These are phyloP conservation scores for Kazachstania kunashirensis DNA, from an alignment of 805 yeast species.

Conservation along the genomic window DNA sequence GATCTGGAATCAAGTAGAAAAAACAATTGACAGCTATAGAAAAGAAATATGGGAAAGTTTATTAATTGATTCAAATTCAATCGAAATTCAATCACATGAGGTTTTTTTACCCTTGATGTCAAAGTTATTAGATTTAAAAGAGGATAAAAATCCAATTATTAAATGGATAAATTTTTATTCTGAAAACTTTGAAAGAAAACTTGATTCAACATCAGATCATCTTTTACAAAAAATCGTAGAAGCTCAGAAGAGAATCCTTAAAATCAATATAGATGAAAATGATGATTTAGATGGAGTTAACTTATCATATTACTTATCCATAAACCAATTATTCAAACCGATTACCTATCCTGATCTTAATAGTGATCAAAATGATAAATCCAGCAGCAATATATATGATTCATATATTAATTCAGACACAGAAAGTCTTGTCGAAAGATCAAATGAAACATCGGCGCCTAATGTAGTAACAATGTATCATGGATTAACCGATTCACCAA, in stretches of 20 bases:
- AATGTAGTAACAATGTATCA: not conserved
- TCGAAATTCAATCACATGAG: constrained; percentile 15
- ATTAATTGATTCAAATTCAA: constrained; percentile 12
- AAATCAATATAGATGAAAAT: constrained; percentile 10
- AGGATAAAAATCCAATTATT: constrained; percentile 52
- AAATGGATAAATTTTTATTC: constrained; percentile 51
- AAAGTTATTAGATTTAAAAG: constrained; percentile 54
- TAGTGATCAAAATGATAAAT: constrained; percentile 1
- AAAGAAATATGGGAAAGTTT: constrained; percentile 44
- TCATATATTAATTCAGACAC: not conserved
- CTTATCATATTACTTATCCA: constrained; percentile 27
- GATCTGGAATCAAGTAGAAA: constrained; percentile 49
- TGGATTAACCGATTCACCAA: constrained; percentile 41
- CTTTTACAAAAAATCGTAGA: constrained; percentile 33
- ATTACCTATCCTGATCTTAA: not conserved
- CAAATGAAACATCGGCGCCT: not conserved
- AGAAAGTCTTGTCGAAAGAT: not conserved
- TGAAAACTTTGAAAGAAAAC: constrained; percentile 30
- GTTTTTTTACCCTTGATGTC: constrained; percentile 37
- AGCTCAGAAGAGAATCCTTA: constrained; percentile 33
- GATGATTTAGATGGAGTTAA: constrained; percentile 25
- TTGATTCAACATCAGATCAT: constrained; percentile 36
- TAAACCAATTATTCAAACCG: constrained; percentile 12
- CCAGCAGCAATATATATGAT: not conserved
- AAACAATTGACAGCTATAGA: constrained; percentile 45